These are phyloP conservation scores for Tulasnella sp. DNA, from an alignment of 768 basidiomycete species.

Conservation along the genomic window DNA sequence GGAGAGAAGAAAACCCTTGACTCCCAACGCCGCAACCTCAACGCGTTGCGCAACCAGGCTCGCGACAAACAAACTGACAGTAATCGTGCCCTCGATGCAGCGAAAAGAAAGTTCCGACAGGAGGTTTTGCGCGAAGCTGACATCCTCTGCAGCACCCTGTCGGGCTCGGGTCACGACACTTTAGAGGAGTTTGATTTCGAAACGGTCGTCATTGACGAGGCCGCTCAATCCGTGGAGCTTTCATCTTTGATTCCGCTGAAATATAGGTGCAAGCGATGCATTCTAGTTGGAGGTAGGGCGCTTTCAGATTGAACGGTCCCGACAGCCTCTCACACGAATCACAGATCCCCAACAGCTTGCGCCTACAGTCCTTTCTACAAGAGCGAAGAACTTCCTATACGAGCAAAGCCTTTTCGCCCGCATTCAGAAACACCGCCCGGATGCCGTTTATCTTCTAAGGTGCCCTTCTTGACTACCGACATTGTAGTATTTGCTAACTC, in stretches of 20 bases:
- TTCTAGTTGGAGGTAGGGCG: conserved; percentile 81
- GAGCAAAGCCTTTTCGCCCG: conserved; percentile 87
- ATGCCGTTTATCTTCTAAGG: conserved; percentile 91
- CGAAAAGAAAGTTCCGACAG: conserved; percentile 63
- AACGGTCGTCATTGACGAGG: conserved; percentile 96
- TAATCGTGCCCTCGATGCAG: conserved; percentile 74
- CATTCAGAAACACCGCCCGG: conserved; percentile 69
- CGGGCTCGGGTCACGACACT: conserved; percentile 87
- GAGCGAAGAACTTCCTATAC: conserved; percentile 63
- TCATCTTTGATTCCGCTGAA: conserved; percentile 93
- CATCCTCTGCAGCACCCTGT: conserved; percentile 89
- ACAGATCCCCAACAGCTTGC: conserved; percentile 90
- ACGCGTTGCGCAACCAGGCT: conserved; percentile 66
- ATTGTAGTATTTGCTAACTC: neutral
- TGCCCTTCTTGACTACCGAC: conserved; percentile 35
- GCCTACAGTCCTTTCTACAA: conserved; percentile 74
- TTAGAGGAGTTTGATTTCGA: conserved; percentile 84
- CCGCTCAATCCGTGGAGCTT: conserved; percentile 93
- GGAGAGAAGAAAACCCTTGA: conserved; percentile 67
- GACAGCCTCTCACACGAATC: conserved; percentile 10
- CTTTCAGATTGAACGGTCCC: neutral
- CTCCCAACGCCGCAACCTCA: conserved; percentile 57
- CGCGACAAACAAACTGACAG: conserved; percentile 82
- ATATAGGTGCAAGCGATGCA: conserved; percentile 73
- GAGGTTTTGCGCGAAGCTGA: conserved; percentile 85